phyloP scores from a whole-genome alignment of 345 rosid species.

The Noccaea bulbosa region DNA sequence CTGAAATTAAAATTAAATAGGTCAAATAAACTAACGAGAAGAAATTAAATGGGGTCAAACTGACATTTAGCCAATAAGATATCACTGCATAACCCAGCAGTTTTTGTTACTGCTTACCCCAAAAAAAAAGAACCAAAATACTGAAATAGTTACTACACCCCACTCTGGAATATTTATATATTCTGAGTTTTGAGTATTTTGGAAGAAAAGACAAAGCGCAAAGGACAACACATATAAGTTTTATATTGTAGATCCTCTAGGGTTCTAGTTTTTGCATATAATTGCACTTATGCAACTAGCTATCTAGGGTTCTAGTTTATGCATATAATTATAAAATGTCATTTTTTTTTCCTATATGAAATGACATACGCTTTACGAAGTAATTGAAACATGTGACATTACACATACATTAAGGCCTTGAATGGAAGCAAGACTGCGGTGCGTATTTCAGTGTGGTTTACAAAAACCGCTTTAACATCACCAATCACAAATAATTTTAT shows the following conservation, averaged over 20 bases:
- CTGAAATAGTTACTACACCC: conserved; percentile 12
- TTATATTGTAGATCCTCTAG: conserved; percentile 4
- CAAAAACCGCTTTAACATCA: too few relatives aligned
- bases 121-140: not conserved
- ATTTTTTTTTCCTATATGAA: not conserved
- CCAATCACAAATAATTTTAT: too few relatives aligned
- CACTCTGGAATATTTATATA: not conserved
- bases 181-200: conserved; percentile 13
- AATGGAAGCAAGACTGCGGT: too few relatives aligned
- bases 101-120: conserved; percentile 29
- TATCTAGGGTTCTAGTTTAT: not conserved
- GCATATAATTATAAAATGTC: not conserved
- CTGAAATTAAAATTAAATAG: conserved; percentile 17
- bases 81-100: conserved; percentile 39
- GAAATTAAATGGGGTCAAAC: conserved; percentile 41
- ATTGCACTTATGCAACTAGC: conserved; percentile 32
- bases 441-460: too few relatives aligned
- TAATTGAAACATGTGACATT: not conserved
- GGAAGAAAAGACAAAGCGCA: conserved; percentile 30
- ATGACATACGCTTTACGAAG: not conserved
- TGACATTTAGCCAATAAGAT: conserved; percentile 39
- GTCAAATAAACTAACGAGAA: conserved; percentile 6
- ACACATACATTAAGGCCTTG: too few relatives aligned
- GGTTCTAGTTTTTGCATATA: conserved; percentile 20
- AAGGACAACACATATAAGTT: conserved; percentile 26